Evolutionary conservation across 345 rosid species (phyloP).

Genomic region (Leavenworthia alabamica): DNA sequence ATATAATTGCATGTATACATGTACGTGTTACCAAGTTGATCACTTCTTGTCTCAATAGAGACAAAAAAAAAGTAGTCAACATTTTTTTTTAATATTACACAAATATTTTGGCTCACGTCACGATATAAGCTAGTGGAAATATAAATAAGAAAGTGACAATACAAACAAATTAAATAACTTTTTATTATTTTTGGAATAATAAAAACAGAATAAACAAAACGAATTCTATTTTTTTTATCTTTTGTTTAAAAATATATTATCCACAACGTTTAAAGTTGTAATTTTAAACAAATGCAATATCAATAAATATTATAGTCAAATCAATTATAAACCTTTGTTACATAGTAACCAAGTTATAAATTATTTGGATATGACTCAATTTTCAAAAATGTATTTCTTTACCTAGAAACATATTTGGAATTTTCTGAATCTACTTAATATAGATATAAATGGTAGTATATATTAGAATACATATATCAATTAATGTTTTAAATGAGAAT

Average conservation of each 20-base stretch:
- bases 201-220: not conserved
- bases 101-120: constrained; percentile 20
- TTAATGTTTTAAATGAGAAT: constrained; percentile 3
- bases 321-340: too few species aligned
- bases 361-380: constrained; percentile 9
- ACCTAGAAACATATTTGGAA: constrained; percentile 26
- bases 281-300: too few species aligned
- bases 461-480: not conserved
- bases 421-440: constrained; percentile 2
- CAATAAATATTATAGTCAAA: too few species aligned
- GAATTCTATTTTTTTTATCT: not conserved
- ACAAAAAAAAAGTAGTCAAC: not conserved
- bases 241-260: too few species aligned
- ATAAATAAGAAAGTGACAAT: constrained; percentile 15
- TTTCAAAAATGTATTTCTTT: constrained; percentile 6
- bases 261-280: too few species aligned
- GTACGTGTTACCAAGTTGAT: constrained; percentile 34
- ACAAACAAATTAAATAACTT: constrained; percentile 12
- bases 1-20: constrained; percentile 33
- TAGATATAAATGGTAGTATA: not conserved
- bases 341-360: too few species aligned
- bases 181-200: constrained; percentile 10
- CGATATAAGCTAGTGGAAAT: constrained; percentile 16
- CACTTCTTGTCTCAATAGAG: constrained; percentile 19
- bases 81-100: constrained; percentile 9